Conservation (phyloP, 2,329 filamentous ascomycete species). For the Monilinia fructigena region DNA sequence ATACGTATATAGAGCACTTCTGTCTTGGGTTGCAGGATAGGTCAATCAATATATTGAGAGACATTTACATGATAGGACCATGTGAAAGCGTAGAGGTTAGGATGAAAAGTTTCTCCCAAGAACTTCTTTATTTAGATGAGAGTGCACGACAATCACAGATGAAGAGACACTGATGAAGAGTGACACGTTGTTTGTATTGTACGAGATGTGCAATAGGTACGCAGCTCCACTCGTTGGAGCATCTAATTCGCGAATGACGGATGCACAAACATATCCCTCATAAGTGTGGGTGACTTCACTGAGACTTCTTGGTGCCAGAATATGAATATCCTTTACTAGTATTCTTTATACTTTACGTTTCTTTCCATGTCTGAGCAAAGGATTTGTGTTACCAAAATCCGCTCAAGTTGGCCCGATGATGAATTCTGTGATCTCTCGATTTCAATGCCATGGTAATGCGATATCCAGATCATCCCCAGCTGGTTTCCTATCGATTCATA, state of each 20-base stretch:
- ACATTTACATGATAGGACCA: neutral
- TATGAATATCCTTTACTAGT: neutral
- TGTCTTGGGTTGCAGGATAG: neutral
- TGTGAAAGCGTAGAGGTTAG: neutral
- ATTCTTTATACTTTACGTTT: neutral
- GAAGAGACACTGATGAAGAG: neutral
- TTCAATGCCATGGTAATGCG: too few species aligned
- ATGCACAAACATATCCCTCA: neutral
- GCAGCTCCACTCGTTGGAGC: neutral
- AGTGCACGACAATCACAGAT: neutral
- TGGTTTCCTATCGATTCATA: too few species aligned
- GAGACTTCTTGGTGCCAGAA: neutral
- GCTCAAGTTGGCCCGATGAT: too few species aligned
- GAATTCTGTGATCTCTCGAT: too few species aligned
- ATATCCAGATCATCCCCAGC: too few species aligned
- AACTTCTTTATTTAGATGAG: neutral
- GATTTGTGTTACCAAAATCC: too few species aligned
- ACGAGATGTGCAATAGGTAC: too few species aligned
- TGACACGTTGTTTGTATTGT: neutral
- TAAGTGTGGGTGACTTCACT: conserved; percentile 2
- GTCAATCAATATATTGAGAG: neutral
- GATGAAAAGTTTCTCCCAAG: conserved; percentile 4
- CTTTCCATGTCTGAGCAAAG: neutral
- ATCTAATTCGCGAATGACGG: neutral
- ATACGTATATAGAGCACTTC: neutral